Percentiles rank a stretch among this genome's conserved stretches.
phyloP scores from a whole-genome alignment of 2,329 filamentous ascomycete genomes.

The Acarospora socialis region DNA sequence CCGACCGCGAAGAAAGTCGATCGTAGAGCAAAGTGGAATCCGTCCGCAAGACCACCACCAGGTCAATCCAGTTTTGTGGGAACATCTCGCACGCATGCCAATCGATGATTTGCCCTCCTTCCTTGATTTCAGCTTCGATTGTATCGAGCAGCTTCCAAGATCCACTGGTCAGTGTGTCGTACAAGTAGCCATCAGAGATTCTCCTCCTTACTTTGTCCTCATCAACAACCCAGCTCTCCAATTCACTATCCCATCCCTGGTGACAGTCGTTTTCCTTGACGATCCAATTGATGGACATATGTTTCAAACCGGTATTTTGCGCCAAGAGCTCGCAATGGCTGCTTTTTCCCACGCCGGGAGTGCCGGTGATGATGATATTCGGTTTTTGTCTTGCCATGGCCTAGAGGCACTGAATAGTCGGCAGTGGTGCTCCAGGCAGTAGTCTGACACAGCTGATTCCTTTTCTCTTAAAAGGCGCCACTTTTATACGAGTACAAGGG shows the following conservation, averaged over 20 bases:
- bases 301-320: constrained; percentile 59
- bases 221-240: constrained; percentile 82
- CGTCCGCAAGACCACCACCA: constrained; percentile 80
- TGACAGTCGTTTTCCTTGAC: constrained; percentile 81
- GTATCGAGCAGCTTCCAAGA: constrained; percentile 59
- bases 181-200: background rate
- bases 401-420: constrained; percentile 20
- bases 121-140: constrained; percentile 65
- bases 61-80: constrained; percentile 82
- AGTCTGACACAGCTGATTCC: too few species aligned
- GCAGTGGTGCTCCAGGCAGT: background rate
- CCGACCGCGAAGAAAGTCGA: constrained; percentile 57
- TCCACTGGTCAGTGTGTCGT: constrained; percentile 12
- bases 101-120: constrained; percentile 80
- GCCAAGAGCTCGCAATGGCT: constrained; percentile 77
- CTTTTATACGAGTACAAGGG: too few species aligned
- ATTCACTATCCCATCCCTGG: constrained; percentile 75
- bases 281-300: constrained; percentile 78
- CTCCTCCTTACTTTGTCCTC: constrained; percentile 60
- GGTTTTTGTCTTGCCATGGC: constrained; percentile 39
- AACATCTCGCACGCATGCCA: constrained; percentile 98
- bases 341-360: constrained; percentile 90
- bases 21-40: constrained; percentile 74
- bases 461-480: too few species aligned
- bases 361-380: constrained; percentile 91